These are phyloP conservation scores for Debaryomyces coudertii DNA, from an alignment of 1,139 yeast species.

Conservation along the genomic window DNA sequence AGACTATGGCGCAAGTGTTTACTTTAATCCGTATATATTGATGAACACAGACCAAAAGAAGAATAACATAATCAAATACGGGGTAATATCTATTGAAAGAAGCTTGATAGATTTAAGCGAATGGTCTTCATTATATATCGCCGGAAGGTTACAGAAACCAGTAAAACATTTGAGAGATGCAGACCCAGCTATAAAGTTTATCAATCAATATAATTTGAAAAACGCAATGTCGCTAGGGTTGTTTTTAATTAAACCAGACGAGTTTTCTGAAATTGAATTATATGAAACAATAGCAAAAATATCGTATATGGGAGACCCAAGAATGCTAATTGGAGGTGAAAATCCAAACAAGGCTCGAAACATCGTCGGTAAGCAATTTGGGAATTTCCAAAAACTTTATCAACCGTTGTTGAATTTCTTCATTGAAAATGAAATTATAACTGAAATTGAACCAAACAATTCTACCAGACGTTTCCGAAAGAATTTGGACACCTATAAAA, in stretches of 20 bases:
- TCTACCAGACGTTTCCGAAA: constrained; percentile 22
- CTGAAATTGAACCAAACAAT: constrained; percentile 16
- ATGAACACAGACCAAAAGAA: constrained; percentile 44
- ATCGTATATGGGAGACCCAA: constrained; percentile 88
- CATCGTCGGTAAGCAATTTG: constrained; percentile 78
- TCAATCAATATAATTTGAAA: constrained; percentile 76
- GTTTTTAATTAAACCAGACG: constrained; percentile 40
- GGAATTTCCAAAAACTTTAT: constrained; percentile 70
- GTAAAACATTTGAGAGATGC: constrained; percentile 74
- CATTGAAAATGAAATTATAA: constrained; percentile 24
- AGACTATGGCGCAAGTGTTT: constrained; percentile 80
- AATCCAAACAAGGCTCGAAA: constrained; percentile 86
- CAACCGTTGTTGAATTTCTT: constrained; percentile 54
- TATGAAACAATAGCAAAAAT: constrained; percentile 78
- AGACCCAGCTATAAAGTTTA: constrained; percentile 54
- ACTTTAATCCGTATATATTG: constrained; percentile 86
- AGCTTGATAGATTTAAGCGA: constrained; percentile 69
- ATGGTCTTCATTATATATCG: constrained; percentile 85
- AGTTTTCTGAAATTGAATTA: constrained; percentile 63
- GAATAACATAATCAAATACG: constrained; percentile 72
- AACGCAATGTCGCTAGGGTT: constrained; percentile 80
- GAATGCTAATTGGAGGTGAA: constrained; percentile 88
- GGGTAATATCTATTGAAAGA: constrained; percentile 69
- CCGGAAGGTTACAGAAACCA: constrained; percentile 95
- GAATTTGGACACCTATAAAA: constrained; percentile 21